Conservation (phyloP, 169 alveolate genomes). For the Ichthyophthirius multifiliis region DNA sequence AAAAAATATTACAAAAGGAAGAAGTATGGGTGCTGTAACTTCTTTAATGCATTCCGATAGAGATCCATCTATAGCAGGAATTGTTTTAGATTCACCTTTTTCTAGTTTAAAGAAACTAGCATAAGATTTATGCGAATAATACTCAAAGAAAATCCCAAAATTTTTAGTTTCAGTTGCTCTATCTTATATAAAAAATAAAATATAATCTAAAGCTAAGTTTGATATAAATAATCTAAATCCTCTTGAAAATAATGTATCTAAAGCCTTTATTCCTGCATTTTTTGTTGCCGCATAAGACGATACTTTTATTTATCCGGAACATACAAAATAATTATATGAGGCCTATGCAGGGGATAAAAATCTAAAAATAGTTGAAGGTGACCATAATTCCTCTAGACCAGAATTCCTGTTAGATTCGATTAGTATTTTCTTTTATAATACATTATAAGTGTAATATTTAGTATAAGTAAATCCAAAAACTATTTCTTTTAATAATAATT, state of each 20-base stretch:
- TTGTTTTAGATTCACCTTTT: constrained; percentile 92
- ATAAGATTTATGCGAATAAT: constrained; percentile 73
- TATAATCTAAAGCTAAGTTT: constrained; percentile 75
- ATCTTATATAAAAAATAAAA: constrained; percentile 64
- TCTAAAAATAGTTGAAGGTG: constrained; percentile 79
- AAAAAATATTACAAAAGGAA: constrained; percentile 9
- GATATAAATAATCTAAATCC: constrained; percentile 83
- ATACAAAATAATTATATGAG: constrained; percentile 64
- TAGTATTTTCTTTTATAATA: constrained; percentile 78
- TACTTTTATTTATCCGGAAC: constrained; percentile 76
- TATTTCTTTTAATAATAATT: too few species aligned
- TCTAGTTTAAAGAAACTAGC: constrained; percentile 67
- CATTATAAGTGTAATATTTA: constrained; percentile 35
- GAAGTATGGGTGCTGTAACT: constrained; percentile 96
- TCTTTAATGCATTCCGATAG: constrained; percentile 87
- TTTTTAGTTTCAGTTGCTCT: constrained; percentile 69
- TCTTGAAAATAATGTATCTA: constrained; percentile 62
- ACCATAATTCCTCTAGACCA: constrained; percentile 84
- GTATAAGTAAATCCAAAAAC: too few species aligned
- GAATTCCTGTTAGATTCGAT: constrained; percentile 67
- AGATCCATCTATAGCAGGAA: constrained; percentile 89
- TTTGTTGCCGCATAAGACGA: constrained; percentile 79
- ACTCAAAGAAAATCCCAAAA: constrained; percentile 78
- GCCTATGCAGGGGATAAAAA: constrained; percentile 85
- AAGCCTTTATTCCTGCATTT: constrained; percentile 86